Percentiles rank a stretch among this genome's conserved stretches.
Conservation (phyloP, 495 filamentous ascomycete species). For the Penicillium soppii region DNA sequence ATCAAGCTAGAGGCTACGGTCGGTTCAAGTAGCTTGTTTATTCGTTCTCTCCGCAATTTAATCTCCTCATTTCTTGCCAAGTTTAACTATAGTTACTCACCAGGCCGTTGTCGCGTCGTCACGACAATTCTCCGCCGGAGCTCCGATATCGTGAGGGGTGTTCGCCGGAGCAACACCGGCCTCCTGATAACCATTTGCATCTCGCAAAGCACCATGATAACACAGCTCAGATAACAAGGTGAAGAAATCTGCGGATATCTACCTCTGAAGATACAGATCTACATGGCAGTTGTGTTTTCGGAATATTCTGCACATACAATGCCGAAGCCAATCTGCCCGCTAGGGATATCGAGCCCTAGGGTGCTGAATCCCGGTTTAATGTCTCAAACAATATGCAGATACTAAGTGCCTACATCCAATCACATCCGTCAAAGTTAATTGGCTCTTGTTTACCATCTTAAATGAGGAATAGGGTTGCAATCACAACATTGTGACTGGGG, state of each 20-base stretch:
- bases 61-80: not conserved
- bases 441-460: not conserved
- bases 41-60: not conserved
- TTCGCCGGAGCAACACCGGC: not conserved
- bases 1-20: not conserved
- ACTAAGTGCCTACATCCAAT: not conserved
- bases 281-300: not conserved
- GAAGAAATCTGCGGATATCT: not conserved
- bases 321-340: not conserved
- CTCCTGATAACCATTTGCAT: not conserved
- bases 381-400: constrained; percentile 1
- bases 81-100: not conserved
- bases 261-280: not conserved
- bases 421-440: not conserved
- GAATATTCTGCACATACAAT: not conserved
- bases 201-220: not conserved
- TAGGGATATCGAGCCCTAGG: not conserved
- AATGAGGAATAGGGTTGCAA: constrained; percentile 3
- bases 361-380: not conserved
- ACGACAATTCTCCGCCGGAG: constrained; percentile 3
- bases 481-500: not conserved
- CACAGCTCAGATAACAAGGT: not conserved
- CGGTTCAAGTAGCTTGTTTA: not conserved
- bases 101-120: not conserved
- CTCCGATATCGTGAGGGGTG: constrained; percentile 2